Conservation (phyloP, 441 rosid genomes). For the Gossypium laxum region DNA sequence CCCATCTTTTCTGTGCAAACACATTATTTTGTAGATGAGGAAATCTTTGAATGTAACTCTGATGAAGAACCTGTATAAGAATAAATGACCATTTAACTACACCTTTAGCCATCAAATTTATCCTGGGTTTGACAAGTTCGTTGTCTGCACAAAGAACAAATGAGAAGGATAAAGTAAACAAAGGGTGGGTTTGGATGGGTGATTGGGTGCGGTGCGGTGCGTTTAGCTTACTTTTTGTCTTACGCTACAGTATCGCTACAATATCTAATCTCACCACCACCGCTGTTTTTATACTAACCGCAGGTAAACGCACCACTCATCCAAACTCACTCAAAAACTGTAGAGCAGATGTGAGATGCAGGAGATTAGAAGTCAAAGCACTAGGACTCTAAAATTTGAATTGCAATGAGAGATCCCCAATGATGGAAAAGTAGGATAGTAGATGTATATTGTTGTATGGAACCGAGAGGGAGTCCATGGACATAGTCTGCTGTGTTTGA, state of each 20-base stretch:
- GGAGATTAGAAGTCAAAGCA: not conserved
- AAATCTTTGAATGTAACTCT: not conserved
- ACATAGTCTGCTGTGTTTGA: not conserved
- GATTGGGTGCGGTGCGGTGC: too few species aligned
- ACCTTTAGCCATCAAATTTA: not conserved
- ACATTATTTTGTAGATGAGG: not conserved
- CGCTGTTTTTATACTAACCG: too few species aligned
- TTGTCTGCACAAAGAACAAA: not conserved
- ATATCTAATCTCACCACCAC: too few species aligned
- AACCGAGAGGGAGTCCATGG: not conserved
- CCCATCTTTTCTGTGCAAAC: not conserved
- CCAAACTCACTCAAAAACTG: too few species aligned
- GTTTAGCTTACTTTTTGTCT: too few species aligned
- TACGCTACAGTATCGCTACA: too few species aligned
- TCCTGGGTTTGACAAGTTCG: not conserved
- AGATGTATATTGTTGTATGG: not conserved
- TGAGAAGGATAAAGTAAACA: not conserved
- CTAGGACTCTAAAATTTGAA: not conserved
- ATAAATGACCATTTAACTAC: not conserved
- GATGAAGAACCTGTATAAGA: constrained; percentile 1
- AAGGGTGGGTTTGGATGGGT: too few species aligned
- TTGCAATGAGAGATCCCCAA: not conserved
- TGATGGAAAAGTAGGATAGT: not conserved
- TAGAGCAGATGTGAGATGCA: not conserved
- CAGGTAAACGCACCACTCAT: too few species aligned